These are phyloP conservation scores for Thymus quinquecostatus DNA, from an alignment of 257 asterid species.

Conservation along the genomic window DNA sequence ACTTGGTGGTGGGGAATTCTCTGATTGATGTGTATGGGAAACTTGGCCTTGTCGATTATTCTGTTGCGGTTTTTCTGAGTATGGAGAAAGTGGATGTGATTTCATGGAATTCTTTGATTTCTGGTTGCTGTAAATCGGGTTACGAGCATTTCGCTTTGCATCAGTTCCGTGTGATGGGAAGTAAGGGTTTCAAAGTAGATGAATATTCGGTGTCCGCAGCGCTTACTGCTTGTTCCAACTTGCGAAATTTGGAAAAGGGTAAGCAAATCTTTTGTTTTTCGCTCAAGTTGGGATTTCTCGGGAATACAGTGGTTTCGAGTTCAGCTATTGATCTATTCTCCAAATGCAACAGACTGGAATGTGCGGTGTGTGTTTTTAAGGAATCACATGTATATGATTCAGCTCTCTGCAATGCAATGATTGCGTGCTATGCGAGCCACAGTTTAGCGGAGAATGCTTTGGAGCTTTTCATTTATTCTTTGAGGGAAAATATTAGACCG, in stretches of 20 bases:
- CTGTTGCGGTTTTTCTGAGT: constrained; percentile 52
- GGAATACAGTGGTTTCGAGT: constrained; percentile 62
- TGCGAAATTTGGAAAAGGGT: constrained; percentile 63
- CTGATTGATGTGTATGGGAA: constrained; percentile 70
- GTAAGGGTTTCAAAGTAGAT: constrained; percentile 44
- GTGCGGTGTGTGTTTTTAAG: constrained; percentile 48
- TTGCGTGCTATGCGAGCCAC: constrained; percentile 63
- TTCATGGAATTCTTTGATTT: constrained; percentile 81
- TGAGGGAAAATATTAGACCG: constrained; percentile 50
- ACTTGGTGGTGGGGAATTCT: constrained; percentile 66
- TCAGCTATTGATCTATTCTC: constrained; percentile 72
- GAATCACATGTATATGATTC: constrained; percentile 48
- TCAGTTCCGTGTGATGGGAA: constrained; percentile 51
- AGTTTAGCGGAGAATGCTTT: constrained; percentile 49
- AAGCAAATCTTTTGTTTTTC: constrained; percentile 57
- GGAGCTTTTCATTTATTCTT: constrained; percentile 45
- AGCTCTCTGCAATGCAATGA: constrained; percentile 61
- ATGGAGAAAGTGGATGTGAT: constrained; percentile 64
- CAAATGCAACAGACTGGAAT: constrained; percentile 66
- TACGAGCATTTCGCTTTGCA: constrained; percentile 44
- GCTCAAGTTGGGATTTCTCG: constrained; percentile 55
- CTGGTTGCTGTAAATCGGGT: constrained; percentile 56
- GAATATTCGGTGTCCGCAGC: constrained; percentile 57
- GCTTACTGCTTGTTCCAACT: constrained; percentile 56
- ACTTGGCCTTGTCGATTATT: constrained; percentile 60